phyloP scores from a whole-genome alignment of 2,329 filamentous ascomycete species.

The Trichoderma sp. region DNA sequence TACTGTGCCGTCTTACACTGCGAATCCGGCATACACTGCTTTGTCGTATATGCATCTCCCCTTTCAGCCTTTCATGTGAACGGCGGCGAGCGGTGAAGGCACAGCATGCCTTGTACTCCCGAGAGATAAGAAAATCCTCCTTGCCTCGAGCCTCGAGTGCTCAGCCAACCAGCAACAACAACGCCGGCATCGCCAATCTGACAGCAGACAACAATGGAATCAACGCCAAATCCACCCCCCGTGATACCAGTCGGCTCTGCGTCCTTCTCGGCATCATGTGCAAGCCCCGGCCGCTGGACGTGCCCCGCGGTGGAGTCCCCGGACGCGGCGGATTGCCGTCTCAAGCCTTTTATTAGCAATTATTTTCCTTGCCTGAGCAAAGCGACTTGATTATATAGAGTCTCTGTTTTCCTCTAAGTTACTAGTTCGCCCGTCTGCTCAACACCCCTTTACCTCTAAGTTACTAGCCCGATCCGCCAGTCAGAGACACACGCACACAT shows the following conservation, averaged over 20 bases:
- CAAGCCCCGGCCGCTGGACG: neutral
- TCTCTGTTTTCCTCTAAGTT: constrained; percentile 22
- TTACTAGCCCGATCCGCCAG: constrained; percentile 20
- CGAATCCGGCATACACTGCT: neutral
- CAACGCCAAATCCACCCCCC: neutral
- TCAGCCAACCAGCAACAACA: neutral
- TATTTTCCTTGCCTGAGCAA: constrained; percentile 2
- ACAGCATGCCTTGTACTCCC: neutral
- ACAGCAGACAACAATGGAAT: neutral
- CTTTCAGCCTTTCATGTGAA: neutral
- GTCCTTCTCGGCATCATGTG: neutral
- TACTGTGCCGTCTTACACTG: too few relatives aligned
- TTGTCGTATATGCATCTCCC: neutral
- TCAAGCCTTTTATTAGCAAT: constrained; percentile 16
- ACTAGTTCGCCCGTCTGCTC: constrained; percentile 19
- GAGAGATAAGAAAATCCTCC: neutral
- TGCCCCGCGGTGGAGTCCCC: constrained; percentile 19
- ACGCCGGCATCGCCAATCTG: neutral
- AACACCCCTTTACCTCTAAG: constrained; percentile 21
- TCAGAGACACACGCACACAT: constrained; percentile 11
- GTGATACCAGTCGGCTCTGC: neutral
- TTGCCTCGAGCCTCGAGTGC: neutral
- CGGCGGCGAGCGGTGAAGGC: neutral
- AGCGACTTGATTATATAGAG: constrained; percentile 17
- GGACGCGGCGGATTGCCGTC: constrained; percentile 15